These are phyloP conservation scores for Aspergillus unguis DNA, from an alignment of 2,329 filamentous ascomycete genomes.

Conservation along the genomic window DNA sequence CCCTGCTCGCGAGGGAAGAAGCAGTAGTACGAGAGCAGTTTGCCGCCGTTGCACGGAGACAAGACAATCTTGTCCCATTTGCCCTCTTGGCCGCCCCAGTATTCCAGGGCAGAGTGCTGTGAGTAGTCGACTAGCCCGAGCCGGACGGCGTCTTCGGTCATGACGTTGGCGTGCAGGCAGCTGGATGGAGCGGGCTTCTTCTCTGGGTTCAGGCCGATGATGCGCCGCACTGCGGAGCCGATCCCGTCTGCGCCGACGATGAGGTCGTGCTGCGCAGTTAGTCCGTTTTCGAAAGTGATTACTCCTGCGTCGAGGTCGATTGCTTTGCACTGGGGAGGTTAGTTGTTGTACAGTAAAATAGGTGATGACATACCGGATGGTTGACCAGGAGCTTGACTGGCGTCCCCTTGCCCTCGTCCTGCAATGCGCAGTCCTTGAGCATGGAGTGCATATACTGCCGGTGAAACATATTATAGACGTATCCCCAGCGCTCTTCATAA, in stretches of 20 bases:
- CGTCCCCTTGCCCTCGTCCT: conserved; percentile 50
- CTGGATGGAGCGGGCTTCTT: conserved; percentile 59
- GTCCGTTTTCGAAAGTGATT: conserved; percentile 55
- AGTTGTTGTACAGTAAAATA: neutral
- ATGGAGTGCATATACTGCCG: conserved; percentile 66
- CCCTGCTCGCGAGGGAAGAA: conserved; percentile 62
- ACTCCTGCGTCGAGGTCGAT: conserved; percentile 53
- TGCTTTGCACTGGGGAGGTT: conserved; percentile 36
- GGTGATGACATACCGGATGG: conserved; percentile 40
- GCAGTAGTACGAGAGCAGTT: conserved; percentile 66
- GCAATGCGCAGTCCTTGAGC: conserved; percentile 59
- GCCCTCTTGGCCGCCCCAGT: conserved; percentile 62
- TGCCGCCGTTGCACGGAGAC: conserved; percentile 64
- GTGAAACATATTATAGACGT: conserved; percentile 68
- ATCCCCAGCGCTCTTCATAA: conserved; percentile 64
- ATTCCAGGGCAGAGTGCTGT: conserved; percentile 59
- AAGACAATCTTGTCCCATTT: conserved; percentile 69
- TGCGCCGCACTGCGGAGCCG: conserved; percentile 60
- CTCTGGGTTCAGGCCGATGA: conserved; percentile 60
- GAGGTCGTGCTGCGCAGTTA: conserved; percentile 53
- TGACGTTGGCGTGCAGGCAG: conserved; percentile 64
- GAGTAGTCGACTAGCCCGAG: conserved; percentile 64
- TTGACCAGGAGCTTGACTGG: conserved; percentile 57
- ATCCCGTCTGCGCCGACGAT: conserved; percentile 66
- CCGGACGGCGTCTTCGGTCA: conserved; percentile 57